Conservation (phyloP, 345 rosid genomes). For the Murraya koenigii region DNA sequence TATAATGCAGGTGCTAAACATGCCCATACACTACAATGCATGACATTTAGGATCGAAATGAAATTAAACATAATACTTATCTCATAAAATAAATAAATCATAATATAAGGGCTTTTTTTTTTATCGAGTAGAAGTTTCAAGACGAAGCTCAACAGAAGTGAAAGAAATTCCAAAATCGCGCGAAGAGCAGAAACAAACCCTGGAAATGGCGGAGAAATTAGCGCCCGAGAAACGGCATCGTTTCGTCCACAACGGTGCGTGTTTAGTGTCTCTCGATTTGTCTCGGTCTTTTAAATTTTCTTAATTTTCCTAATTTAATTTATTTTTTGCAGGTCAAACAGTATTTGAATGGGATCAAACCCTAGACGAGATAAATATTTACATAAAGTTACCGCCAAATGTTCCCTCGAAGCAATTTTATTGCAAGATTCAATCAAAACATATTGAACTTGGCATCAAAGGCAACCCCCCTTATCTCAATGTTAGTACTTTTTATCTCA, state of each 20-base stretch:
- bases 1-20: no score
- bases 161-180: slow-evolving; percentile 12
- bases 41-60: no score
- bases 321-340: slow-evolving; percentile 45
- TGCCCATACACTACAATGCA: no score
- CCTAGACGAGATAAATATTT: slow-evolving; percentile 79
- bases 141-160: background rate
- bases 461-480: slow-evolving; percentile 96
- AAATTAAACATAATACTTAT: no score
- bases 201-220: slow-evolving; percentile 55
- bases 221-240: slow-evolving; percentile 65
- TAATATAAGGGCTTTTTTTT: background rate
- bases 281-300: background rate
- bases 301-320: background rate
- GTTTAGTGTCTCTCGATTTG: background rate
- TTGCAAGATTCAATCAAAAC: slow-evolving; percentile 81
- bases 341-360: slow-evolving; percentile 98
- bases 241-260: slow-evolving; percentile 47
- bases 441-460: slow-evolving; percentile 88
- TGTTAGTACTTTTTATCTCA: slow-evolving; percentile 31
- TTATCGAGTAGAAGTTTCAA: slow-evolving; percentile 12
- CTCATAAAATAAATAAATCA: background rate
- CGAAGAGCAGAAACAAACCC: slow-evolving; percentile 3
- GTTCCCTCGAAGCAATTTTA: slow-evolving; percentile 68
- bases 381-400: slow-evolving; percentile 68